Conservation (phyloP, 257 asterid genomes). For the Capsicum rhomboideum region DNA sequence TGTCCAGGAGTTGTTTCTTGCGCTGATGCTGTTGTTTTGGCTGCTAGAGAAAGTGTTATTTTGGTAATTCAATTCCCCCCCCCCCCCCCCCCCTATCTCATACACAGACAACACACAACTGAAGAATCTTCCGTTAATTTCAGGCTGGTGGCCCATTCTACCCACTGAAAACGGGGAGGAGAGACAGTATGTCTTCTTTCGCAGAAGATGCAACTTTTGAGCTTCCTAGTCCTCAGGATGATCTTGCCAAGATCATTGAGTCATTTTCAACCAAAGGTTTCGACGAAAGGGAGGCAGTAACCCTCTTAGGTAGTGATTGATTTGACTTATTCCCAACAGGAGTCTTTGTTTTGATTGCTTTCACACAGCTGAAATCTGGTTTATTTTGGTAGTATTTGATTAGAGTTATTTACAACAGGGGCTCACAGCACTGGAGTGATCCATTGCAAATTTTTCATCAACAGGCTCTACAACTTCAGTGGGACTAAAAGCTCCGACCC, state of each 20-base stretch:
- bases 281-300: slow-evolving; percentile 44
- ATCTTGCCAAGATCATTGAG: slow-evolving; percentile 15
- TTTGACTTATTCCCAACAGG: background rate
- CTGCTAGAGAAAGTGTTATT: slow-evolving; percentile 72
- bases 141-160: slow-evolving; percentile 89
- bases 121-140: slow-evolving; percentile 10
- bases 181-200: slow-evolving; percentile 40
- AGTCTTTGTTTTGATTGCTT: background rate
- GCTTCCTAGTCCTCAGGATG: slow-evolving; percentile 57
- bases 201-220: slow-evolving; percentile 23
- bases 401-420: slow-evolving; percentile 26
- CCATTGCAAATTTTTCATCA: slow-evolving; percentile 50
- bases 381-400: background rate
- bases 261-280: slow-evolving; percentile 61
- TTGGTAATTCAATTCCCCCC: slow-evolving; percentile 29
- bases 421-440: slow-evolving; percentile 77
- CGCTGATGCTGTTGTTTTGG: slow-evolving; percentile 62
- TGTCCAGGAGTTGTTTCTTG: slow-evolving; percentile 84
- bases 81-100: background rate
- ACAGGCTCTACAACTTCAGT: slow-evolving; percentile 46
- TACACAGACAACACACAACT: background rate
- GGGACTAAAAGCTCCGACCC: slow-evolving; percentile 43
- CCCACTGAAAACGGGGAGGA: slow-evolving; percentile 65
- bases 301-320: slow-evolving; percentile 47
- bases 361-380: background rate